Percentiles rank a stretch among this genome's conserved stretches.
Conservation (phyloP, 106 monocot species). For the Allium fistulosum region DNA sequence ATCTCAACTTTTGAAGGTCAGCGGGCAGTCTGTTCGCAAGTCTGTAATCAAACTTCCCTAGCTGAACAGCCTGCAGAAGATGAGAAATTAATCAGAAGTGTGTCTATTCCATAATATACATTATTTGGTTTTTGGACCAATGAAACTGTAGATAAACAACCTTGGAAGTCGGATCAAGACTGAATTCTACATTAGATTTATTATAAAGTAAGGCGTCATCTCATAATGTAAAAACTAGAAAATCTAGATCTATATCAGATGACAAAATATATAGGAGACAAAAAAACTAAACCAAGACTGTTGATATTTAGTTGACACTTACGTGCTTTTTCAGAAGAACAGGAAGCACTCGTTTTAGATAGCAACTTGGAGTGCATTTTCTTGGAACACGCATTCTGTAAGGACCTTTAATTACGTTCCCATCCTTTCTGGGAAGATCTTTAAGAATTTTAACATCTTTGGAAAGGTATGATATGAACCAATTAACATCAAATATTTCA, state of each 20-base stretch:
- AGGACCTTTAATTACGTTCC: conserved; percentile 48
- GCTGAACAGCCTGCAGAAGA: conserved; percentile 34
- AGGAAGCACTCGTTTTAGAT: conserved; percentile 73
- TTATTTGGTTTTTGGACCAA: no score
- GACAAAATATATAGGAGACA: not conserved
- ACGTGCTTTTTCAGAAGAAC: conserved; percentile 80
- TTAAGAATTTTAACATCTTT: conserved; percentile 88
- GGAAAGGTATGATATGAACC: conserved; percentile 72
- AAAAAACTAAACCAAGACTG: not conserved
- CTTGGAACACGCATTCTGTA: conserved; percentile 86
- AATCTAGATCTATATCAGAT: no score
- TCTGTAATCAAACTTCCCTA: conserved; percentile 68
- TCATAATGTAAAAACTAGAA: not conserved
- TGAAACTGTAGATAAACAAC: no score
- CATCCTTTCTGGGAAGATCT: conserved; percentile 51
- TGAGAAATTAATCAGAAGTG: not conserved
- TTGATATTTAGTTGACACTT: conserved; percentile 8
- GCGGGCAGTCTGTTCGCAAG: conserved; percentile 52
- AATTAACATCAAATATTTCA: conserved; percentile 85
- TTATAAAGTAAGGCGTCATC: not conserved
- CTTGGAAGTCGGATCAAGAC: not conserved
- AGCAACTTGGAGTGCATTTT: conserved; percentile 83
- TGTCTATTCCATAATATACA: no score
- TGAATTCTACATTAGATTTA: not conserved
- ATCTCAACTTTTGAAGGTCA: conserved; percentile 64